Base-by-base conservation (phyloP, 768 basidiomycete species). In the Tulasnella sp. region DNA sequence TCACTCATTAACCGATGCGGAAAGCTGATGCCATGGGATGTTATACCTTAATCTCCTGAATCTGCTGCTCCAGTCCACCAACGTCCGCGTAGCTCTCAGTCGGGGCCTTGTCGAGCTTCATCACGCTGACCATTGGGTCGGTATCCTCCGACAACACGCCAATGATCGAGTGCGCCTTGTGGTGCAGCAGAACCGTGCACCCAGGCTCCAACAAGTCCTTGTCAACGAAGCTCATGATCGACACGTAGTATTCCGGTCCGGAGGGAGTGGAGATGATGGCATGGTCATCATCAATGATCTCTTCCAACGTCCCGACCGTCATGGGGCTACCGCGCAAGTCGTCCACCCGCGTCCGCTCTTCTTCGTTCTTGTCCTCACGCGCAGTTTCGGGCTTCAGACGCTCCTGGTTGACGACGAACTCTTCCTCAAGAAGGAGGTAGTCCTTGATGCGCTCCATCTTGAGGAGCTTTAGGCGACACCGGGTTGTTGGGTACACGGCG, bases 401-500 rank as follows among this genome's bases (percentile, higher is more conserved):
- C 83, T 96, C 95, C 84, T 97, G 95, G 82, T 96, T 97, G 85
- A 90, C 89, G 78, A 97, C 91, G 81, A 96, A 97, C 85, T 97
- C 95, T 83, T 97, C 94, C 86, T 99, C 98, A 80, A 99, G 88
- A 46, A 98, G 87, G 74, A 99, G 86, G 84, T 98, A 98, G 84
- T 99, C 98, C 86, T 99, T 98, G 85, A 98, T 98, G 79, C 98
- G 92, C 84, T 99, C 97, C 88, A 92, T 89, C 89, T 99, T 99
- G 79, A 99, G 90, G 77, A 99, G 89, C 82, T 95, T 95, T 74
- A 99, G 89, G 79, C 94, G 92, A 86, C 97, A 99, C 77, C 98
- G 91, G 26, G 96, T 98, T 37, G 94, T 97, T 11, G 98, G 98
- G 84, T 88, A 95, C 9, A 99, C 93, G 15, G 95, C 88, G 26